Evolutionary conservation across 2,329 filamentous ascomycete species (phyloP), one percentile per base, ranked within the genome.

Genomic region (Claviceps monticola): DNA sequence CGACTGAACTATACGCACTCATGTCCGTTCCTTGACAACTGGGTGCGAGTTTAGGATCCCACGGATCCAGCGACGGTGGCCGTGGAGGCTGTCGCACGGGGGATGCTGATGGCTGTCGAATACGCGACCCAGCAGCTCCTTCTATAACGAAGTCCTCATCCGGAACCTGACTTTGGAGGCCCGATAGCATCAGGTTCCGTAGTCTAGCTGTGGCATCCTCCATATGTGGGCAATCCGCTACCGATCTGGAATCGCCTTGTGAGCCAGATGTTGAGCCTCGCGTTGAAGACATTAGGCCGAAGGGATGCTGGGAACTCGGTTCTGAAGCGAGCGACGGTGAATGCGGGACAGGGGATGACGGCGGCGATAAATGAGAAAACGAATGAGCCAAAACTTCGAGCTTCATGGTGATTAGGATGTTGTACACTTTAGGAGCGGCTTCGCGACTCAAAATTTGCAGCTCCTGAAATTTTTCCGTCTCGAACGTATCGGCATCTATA

Each of bases 351-450:
- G 58, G 59, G 9, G 59, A 58, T 13, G 55, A 58, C 3, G 61
- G 63, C 34, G 63, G 61, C 16, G 65, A 66, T 29, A 57, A 45
- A 26, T 58, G 56, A 6, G 54, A 56, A 56, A 63, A 56, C 54
- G 62, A 59, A 53, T 26, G 45, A 8, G 37, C 43, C 4, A 58
- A 59, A n/a, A 60, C 59, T 46, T 72, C 69, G 13, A 80, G 68
- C 59, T 73, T 79, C 71, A 80, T 74, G 48, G 74, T 69, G 62
- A 73, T 73, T 16, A 80, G 62, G 36, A 76, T 71, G 49, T 78
- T 72, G 47, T 70, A 64, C 13, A 78, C 71, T 49, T 66, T 68
- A 1, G 74, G 70, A 1, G 75, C 75, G 1, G 71, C 69, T 49
- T 71, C 71, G 51, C 74, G 69, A 16, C 73, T 74, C 5, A 71